Conservation (phyloP, 495 filamentous ascomycete species). For the Aspergillus campestris region DNA sequence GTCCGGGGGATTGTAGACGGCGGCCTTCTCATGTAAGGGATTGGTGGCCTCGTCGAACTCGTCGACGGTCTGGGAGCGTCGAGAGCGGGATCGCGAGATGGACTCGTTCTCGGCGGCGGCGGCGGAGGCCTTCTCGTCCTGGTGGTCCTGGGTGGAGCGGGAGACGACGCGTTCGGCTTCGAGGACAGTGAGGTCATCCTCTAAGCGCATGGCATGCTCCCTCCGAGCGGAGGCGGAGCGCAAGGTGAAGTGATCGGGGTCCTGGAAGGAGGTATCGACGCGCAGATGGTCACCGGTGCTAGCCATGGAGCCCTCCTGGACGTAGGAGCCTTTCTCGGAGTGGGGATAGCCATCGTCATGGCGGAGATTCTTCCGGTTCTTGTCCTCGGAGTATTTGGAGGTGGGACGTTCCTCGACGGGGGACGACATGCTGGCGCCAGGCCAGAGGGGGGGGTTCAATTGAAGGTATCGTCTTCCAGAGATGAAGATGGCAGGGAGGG, state of each 20-base stretch:
- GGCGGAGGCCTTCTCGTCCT: slow-evolving; percentile 24
- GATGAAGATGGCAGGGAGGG: not conserved
- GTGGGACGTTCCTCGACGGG: slow-evolving; percentile 37
- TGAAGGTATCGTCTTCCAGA: not conserved
- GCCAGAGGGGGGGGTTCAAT: slow-evolving; percentile 10
- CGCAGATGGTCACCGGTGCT: slow-evolving; percentile 18
- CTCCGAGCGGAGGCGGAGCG: slow-evolving; percentile 46
- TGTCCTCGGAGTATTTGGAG: slow-evolving; percentile 15
- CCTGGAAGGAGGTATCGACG: slow-evolving; percentile 27
- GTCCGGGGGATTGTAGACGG: slow-evolving; percentile 58
- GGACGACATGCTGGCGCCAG: slow-evolving; percentile 44
- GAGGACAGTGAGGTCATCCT: slow-evolving; percentile 78
- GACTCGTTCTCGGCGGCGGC: slow-evolving; percentile 29
- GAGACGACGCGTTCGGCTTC: slow-evolving; percentile 72
- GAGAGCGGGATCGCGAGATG: slow-evolving; percentile 42
- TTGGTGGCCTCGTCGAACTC: slow-evolving; percentile 75
- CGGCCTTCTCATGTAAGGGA: slow-evolving; percentile 62
- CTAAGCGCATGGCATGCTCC: slow-evolving; percentile 63
- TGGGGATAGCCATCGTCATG: slow-evolving; percentile 19
- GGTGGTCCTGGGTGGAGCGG: slow-evolving; percentile 39
- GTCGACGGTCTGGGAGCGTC: slow-evolving; percentile 55
- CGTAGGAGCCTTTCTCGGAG: slow-evolving; percentile 33
- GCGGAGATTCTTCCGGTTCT: slow-evolving; percentile 8
- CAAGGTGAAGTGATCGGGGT: slow-evolving; percentile 15
- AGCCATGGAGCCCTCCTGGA: slow-evolving; percentile 21